phyloP scores from a whole-genome alignment of 257 asterid genomes.

The Prunella vulgaris region DNA sequence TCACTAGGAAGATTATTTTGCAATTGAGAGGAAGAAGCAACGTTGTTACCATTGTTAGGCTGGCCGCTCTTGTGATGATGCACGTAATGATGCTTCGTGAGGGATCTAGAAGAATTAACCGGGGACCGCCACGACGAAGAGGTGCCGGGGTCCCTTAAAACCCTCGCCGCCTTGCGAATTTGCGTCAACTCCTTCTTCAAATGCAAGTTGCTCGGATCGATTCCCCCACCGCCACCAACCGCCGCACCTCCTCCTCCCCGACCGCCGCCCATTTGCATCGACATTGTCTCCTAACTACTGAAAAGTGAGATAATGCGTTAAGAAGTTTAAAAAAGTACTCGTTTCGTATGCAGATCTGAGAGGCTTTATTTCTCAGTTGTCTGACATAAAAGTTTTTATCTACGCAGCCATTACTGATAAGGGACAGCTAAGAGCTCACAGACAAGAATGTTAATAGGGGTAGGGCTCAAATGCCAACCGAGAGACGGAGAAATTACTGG shows the following conservation, averaged over 20 bases:
- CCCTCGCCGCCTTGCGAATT: constrained; percentile 85
- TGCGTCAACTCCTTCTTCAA: constrained; percentile 91
- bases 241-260: constrained; percentile 26
- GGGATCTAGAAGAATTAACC: constrained; percentile 65
- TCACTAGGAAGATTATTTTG: constrained; percentile 20
- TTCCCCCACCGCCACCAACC: constrained; percentile 20
- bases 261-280: constrained; percentile 34
- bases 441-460: not conserved
- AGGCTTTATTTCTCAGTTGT: not conserved
- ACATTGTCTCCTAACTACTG: not conserved
- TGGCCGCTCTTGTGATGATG: constrained; percentile 46
- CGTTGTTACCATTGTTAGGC: constrained; percentile 29
- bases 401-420: constrained; percentile 27
- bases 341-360: constrained; percentile 32
- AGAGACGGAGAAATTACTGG: not conserved
- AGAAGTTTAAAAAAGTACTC: constrained; percentile 1
- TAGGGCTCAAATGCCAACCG: constrained; percentile 16
- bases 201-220: constrained; percentile 89
- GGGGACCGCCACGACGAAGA: constrained; percentile 88
- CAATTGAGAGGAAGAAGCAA: constrained; percentile 28
- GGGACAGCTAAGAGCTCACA: constrained; percentile 21
- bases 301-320: not conserved
- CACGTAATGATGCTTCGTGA: constrained; percentile 55
- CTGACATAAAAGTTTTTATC: not conserved
- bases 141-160: constrained; percentile 88